Percentiles rank a stretch among this genome's conserved stretches.
Conservation (phyloP, 1,284 basidiomycete species). For the Microbotryum intermedium region DNA sequence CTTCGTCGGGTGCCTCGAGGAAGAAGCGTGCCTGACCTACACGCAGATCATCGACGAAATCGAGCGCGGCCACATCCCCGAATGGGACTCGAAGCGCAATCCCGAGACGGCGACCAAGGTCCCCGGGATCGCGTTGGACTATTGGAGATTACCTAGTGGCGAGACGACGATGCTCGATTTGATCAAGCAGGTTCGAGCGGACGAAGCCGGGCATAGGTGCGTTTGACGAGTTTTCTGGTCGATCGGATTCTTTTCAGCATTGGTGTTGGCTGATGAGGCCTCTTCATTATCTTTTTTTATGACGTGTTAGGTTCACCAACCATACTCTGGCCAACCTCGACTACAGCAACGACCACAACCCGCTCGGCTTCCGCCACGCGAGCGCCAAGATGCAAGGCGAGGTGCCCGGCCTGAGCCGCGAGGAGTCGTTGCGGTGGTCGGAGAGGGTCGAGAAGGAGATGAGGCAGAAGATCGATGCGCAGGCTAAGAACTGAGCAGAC, state of each 20-base stretch:
- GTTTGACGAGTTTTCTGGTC: too few species aligned
- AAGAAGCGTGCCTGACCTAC: conserved; percentile 61
- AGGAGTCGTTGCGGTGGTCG: conserved; percentile 53
- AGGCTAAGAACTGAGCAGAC: not conserved
- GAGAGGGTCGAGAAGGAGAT: conserved; percentile 44
- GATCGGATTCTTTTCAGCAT: too few species aligned
- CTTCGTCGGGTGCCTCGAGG: conserved; percentile 90
- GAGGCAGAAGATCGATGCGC: not conserved
- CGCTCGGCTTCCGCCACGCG: conserved; percentile 83
- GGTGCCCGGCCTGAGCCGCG: conserved; percentile 62
- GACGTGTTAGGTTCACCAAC: conserved; percentile 43
- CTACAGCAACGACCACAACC: conserved; percentile 68
- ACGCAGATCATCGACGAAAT: conserved; percentile 19
- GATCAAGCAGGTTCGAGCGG: conserved; percentile 79
- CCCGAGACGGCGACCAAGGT: conserved; percentile 7
- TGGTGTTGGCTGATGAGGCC: too few species aligned
- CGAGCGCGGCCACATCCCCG: conserved; percentile 24
- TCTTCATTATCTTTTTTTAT: too few species aligned
- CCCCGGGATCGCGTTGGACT: conserved; percentile 31
- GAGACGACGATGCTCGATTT: conserved; percentile 68
- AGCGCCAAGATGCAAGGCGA: conserved; percentile 51
- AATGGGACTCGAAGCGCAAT: conserved; percentile 9
- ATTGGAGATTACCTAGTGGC: conserved; percentile 40
- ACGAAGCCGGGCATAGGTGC: conserved; percentile 86
- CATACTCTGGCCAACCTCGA: conserved; percentile 82